Conservation (phyloP, 1,139 yeast genomes). For the Suhomyces maxii region DNA sequence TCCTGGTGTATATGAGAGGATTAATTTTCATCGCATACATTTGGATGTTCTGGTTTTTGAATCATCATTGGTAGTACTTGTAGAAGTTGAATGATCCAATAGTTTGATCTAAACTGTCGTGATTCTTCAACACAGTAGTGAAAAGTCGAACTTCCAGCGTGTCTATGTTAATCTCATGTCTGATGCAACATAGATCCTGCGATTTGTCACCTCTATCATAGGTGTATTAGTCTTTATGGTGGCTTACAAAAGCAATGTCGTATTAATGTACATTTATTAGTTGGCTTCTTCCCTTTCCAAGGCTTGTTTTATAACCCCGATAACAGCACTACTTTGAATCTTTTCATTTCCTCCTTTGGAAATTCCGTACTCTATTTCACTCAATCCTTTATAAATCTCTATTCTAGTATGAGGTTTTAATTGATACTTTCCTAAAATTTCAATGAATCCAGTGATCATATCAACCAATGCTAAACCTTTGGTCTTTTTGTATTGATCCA, state of each 20-base stretch:
- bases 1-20: too few relatives aligned
- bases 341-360: conserved; percentile 91
- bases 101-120: too few relatives aligned
- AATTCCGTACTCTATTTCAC: conserved; percentile 88
- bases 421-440: conserved; percentile 65
- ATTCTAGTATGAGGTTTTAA: conserved; percentile 63
- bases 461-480: conserved; percentile 92
- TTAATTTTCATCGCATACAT: too few relatives aligned
- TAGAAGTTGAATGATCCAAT: too few relatives aligned
- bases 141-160: too few relatives aligned
- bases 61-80: too few relatives aligned
- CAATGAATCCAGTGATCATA: conserved; percentile 72
- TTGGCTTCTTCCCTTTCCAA: conserved; percentile 4
- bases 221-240: too few relatives aligned
- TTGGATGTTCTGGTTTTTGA: too few relatives aligned
- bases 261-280: neutral
- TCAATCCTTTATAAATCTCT: conserved; percentile 63
- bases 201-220: too few relatives aligned
- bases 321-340: conserved; percentile 85
- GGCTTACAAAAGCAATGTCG: neutral
- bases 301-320: conserved; percentile 71
- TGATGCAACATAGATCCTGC: too few relatives aligned
- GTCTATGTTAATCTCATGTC: too few relatives aligned
- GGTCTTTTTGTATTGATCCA: conserved; percentile 58
- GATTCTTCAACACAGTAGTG: too few relatives aligned